phyloP scores from a whole-genome alignment of 169 alveolate genomes.

The Condylostoma magnum region DNA sequence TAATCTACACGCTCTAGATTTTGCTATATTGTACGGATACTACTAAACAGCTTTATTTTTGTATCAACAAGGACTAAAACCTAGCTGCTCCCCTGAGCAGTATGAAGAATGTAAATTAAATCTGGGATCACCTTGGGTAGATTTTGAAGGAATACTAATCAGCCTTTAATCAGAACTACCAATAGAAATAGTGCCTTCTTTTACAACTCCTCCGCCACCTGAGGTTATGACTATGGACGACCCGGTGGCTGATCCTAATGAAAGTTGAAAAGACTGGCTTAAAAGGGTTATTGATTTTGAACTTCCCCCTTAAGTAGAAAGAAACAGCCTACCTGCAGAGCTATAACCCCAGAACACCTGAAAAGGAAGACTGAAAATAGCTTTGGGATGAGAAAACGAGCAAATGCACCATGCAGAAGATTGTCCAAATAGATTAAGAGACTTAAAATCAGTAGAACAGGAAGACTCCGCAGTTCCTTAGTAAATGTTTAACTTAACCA shows the following conservation, averaged over 20 bases:
- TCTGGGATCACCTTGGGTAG: background rate
- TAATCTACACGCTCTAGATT: conserved; percentile 8
- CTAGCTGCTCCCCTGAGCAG: background rate
- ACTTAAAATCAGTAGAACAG: too few relatives aligned
- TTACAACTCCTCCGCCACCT: conserved; percentile 7
- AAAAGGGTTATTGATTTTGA: conserved; percentile 22
- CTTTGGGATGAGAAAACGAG: too few relatives aligned
- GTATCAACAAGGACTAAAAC: background rate
- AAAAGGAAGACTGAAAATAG: too few relatives aligned
- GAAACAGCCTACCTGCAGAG: too few relatives aligned
- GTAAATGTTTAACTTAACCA: too few relatives aligned
- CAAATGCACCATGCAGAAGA: too few relatives aligned
- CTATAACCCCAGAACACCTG: too few relatives aligned
- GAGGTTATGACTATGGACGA: background rate
- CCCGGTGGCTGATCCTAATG: conserved; percentile 26
- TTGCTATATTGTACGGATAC: conserved; percentile 27
- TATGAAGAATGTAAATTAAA: background rate
- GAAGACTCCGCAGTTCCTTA: too few relatives aligned
- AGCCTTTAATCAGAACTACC: background rate
- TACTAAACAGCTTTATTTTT: conserved; percentile 9
- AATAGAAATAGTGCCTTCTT: conserved; percentile 4
- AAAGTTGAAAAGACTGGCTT: conserved; percentile 16
- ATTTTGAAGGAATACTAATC: conserved; percentile 18
- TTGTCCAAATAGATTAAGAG: too few relatives aligned
- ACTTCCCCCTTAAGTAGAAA: conserved; percentile 22